These are phyloP conservation scores for Lachancea waltii DNA, from an alignment of 805 yeast genomes.

Conservation along the genomic window DNA sequence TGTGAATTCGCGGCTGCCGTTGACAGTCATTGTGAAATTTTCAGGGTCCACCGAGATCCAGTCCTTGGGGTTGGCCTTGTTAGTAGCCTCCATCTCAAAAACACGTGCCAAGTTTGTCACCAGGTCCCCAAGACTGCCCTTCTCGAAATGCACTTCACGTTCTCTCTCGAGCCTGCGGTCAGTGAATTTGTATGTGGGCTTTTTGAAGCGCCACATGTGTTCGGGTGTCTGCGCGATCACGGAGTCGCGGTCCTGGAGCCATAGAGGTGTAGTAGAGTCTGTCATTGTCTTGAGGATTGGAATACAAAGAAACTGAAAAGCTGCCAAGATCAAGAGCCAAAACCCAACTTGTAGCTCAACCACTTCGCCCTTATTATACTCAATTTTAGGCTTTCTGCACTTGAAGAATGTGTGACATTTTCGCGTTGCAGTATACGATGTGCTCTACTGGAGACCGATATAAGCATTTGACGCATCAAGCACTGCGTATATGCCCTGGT, in stretches of 20 bases:
- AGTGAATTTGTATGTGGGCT: conserved; percentile 1
- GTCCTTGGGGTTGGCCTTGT: conserved; percentile 6
- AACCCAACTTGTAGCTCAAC: too few species aligned
- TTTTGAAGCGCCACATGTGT: conserved; percentile 2
- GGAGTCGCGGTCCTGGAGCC: conserved; percentile 4
- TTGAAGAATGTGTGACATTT: too few species aligned
- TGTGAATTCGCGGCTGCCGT: conserved; percentile 6
- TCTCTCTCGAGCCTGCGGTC: conserved; percentile 1
- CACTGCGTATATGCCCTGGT: too few species aligned
- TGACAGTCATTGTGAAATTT: conserved; percentile 3
- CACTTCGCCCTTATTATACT: too few species aligned
- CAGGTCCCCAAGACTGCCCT: conserved; percentile 1
- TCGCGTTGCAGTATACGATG: too few species aligned
- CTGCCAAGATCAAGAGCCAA: too few species aligned
- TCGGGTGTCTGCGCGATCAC: conserved; percentile 4
- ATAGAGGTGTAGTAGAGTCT: not conserved
- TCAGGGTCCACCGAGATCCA: conserved; percentile 7
- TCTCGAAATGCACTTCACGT: conserved; percentile 3
- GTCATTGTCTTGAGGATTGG: not conserved
- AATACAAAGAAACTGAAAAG: not conserved
- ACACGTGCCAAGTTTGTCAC: conserved; percentile 4
- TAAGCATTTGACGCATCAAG: too few species aligned
- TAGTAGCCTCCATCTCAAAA: conserved; percentile 7
- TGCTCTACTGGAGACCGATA: too few species aligned
- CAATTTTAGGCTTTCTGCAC: too few species aligned